These are phyloP conservation scores for Elymus sibiricus DNA, from an alignment of 176 grass and related monocot species.

Conservation along the genomic window DNA sequence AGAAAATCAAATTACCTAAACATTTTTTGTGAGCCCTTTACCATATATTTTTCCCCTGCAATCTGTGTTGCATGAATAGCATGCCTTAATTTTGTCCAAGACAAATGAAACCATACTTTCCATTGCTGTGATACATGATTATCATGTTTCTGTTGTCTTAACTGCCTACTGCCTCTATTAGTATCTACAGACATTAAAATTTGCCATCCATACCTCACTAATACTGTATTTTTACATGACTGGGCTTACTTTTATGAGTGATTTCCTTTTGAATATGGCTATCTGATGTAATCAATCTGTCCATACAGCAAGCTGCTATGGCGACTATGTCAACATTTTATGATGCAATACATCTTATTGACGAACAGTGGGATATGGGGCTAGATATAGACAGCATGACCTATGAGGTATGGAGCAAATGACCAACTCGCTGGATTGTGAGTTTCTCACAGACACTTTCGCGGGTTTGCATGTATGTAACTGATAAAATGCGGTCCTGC, in stretches of 20 bases:
- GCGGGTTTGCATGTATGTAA: neutral
- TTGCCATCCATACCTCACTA: neutral
- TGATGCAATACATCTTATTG: constrained; percentile 27
- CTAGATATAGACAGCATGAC: constrained; percentile 62
- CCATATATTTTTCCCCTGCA: neutral
- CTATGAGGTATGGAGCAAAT: constrained; percentile 47
- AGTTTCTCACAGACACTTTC: neutral
- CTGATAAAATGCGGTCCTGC: neutral
- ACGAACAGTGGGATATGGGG: constrained; percentile 62
- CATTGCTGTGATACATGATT: neutral
- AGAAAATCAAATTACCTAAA: constrained; percentile 17
- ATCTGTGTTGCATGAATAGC: neutral
- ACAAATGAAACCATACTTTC: neutral
- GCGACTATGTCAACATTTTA: constrained; percentile 30
- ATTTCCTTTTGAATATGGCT: constrained; percentile 16
- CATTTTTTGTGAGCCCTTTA: neutral
- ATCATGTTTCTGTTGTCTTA: neutral
- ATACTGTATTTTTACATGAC: constrained; percentile 5
- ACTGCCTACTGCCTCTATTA: neutral
- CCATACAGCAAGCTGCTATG: constrained; percentile 23
- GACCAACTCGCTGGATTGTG: constrained; percentile 11
- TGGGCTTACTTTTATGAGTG: neutral
- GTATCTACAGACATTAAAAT: neutral
- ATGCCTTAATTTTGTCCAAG: neutral
- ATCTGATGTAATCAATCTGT: constrained; percentile 8